Base-by-base conservation (phyloP, 371 early-diverging fungal species). In the Paramicrosporidium saccamoebae region DNA sequence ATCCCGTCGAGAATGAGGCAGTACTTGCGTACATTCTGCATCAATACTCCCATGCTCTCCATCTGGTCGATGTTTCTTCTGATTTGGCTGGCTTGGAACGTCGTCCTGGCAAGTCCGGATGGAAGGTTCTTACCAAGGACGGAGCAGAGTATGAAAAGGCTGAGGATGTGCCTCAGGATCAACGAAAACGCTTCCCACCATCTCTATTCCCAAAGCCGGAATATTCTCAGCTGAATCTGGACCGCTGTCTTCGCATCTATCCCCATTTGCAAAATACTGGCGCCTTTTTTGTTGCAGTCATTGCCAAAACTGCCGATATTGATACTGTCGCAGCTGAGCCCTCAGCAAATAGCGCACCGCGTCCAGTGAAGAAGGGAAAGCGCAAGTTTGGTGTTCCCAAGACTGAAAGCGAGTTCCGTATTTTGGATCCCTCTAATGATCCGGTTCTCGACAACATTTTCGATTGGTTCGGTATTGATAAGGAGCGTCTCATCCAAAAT, bases 211-310 rank as follows among this genome's bases (percentile, higher is more conserved):
- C 72, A 20, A 67, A 71, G n/a, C 42, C 40, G 16, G 60, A 79
- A 24, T 60, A 52, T 8, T 41, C 44, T 2, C 43, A 47, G 11
- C 36, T 74, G 26, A 39, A 60, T 20, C 43, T 94, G 20, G 68
- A 79, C 21, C 54, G 63, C 39, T 82, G 86, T 48, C 29, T 94
- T 36, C 64, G 98, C 23, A 58, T 98, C 21, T 73, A 74, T 37
- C 94, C 97, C 21, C 81, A 79, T 29, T 46, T 65, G 25, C 90
- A 96, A 48, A 65, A 98, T 43, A 92, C 95, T 8, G 98, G 98
- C 29, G 97, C 84, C 9, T 98, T 98, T 55, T 98, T 97, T 54
- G 74, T 97, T 12, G 82, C 92, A 17, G 84, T 92, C 5, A 54
- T 98, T 27, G 61, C 75, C 43, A 92, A 84, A 50, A 51, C 55